Evolutionary conservation across 1,284 basidiomycete genomes (phyloP).

Genomic region (Entoloma clypeatum): DNA sequence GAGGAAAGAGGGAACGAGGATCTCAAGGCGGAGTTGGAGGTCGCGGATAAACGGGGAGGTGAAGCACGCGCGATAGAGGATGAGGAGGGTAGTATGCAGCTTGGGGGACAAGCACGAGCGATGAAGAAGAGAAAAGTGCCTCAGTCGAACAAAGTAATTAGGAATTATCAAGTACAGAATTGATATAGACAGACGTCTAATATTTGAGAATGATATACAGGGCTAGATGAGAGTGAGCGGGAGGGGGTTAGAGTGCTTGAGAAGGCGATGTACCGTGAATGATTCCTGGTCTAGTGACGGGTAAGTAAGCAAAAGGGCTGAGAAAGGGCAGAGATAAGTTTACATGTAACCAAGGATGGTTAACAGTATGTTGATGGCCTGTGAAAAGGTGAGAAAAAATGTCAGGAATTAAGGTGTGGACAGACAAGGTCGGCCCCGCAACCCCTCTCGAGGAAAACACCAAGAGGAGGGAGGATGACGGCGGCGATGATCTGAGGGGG

Average conservation of each 20-base stretch:
- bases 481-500: conserved; percentile 50
- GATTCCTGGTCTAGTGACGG: conserved; percentile 57
- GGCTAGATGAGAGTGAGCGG: conserved; percentile 35
- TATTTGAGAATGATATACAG: conserved; percentile 70
- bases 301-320: conserved; percentile 12
- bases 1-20: conserved; percentile 1
- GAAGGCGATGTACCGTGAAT: conserved; percentile 67
- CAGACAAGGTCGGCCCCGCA: conserved; percentile 63
- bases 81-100: too few species aligned
- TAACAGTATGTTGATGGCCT: conserved; percentile 69
- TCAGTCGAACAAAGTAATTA: neutral
- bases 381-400: conserved; percentile 5
- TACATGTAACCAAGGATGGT: conserved; percentile 73
- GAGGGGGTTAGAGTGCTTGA: neutral
- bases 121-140: conserved; percentile 1
- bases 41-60: too few species aligned
- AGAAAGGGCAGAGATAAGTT: conserved; percentile 11
- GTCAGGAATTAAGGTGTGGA: conserved; percentile 3
- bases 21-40: neutral
- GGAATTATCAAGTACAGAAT: neutral
- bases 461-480: conserved; percentile 72
- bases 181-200: conserved; percentile 20
- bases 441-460: conserved; percentile 77
- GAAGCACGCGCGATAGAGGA: too few species aligned
- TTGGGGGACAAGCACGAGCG: too few species aligned